phyloP scores from a whole-genome alignment of 2,329 filamentous ascomycete genomes.

The Botryotinia globosa region DNA sequence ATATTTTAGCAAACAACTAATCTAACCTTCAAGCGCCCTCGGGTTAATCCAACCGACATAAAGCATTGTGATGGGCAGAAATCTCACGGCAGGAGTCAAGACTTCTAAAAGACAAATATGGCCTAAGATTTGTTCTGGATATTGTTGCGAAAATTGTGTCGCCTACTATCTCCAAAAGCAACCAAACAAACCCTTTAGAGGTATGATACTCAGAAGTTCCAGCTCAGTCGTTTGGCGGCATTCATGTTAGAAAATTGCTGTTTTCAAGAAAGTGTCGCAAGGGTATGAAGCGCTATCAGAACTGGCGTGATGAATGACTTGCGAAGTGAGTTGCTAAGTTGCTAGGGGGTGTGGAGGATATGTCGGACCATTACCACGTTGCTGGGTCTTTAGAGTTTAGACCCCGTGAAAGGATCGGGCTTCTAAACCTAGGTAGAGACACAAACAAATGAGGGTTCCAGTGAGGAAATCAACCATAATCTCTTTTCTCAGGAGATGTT shows the following conservation, averaged over 20 bases:
- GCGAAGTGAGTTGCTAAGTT: background rate
- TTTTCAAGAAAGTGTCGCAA: background rate
- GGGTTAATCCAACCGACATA: background rate
- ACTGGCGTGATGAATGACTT: background rate
- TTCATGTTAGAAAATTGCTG: background rate
- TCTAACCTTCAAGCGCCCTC: background rate
- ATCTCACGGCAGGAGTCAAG: background rate
- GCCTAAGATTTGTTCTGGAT: background rate
- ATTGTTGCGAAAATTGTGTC: background rate
- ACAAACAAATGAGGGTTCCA: background rate
- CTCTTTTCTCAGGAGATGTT: background rate
- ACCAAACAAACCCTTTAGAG: background rate
- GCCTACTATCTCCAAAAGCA: background rate
- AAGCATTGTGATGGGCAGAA: background rate
- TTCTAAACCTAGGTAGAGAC: background rate
- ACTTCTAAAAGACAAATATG: background rate
- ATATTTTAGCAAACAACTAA: background rate
- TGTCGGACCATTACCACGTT: slow-evolving; percentile 9
- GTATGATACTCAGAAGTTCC: background rate
- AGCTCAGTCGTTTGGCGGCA: background rate
- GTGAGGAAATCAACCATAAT: background rate
- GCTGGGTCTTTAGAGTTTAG: slow-evolving; percentile 2
- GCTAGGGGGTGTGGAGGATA: background rate
- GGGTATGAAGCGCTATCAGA: background rate
- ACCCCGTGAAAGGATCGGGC: background rate